Percentiles rank a stretch among this genome's conserved stretches.
Evolutionary conservation across 2,329 filamentous ascomycete species (phyloP).

Genomic region (Pyricularia pennisetigena): DNA sequence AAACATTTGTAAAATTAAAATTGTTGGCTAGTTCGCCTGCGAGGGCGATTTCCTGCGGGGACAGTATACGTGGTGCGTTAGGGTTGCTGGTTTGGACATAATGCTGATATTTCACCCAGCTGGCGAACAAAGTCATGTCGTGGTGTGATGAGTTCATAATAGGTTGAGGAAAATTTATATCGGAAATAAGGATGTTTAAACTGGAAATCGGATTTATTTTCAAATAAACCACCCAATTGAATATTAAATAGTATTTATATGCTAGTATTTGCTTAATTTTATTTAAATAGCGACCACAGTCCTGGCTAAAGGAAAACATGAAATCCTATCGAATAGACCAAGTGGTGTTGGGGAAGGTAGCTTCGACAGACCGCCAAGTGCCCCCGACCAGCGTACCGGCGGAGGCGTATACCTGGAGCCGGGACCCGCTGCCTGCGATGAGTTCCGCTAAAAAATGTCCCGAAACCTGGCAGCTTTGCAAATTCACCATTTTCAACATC

Average conservation of each 20-base stretch:
- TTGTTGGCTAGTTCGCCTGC: background rate
- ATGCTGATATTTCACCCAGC: background rate
- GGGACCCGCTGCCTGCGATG: background rate
- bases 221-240: background rate
- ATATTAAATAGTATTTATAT: background rate
- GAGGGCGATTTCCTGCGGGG: background rate
- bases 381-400: background rate
- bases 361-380: background rate
- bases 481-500: background rate
- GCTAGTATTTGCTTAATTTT: background rate
- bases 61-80: background rate
- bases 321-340: background rate
- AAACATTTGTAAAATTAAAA: background rate
- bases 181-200: background rate
- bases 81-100: background rate
- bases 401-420: background rate
- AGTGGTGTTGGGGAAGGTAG: background rate
- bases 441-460: background rate
- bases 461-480: background rate
- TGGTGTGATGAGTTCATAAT: background rate
- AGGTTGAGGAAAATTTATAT: background rate
- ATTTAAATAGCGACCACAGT: background rate
- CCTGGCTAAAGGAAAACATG: background rate
- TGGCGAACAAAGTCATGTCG: background rate
- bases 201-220: background rate